Conservation (phyloP, 371 early-diverging fungal species). For the Syncephalastrum monosporum region DNA sequence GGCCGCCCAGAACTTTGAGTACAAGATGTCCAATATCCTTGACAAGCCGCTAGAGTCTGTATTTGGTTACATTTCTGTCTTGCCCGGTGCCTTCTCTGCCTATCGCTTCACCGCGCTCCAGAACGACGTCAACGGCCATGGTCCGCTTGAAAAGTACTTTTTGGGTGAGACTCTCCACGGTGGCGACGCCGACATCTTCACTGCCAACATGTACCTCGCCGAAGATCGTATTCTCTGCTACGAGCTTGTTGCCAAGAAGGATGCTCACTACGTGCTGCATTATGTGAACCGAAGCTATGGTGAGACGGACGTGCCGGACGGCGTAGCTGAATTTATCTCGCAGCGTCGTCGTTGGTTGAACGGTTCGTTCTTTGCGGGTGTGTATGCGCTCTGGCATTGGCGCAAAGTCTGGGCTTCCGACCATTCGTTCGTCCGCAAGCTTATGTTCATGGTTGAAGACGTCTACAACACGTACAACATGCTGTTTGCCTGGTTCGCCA, state of each 20-base stretch:
- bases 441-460: constrained; percentile 67
- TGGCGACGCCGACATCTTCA: constrained; percentile 61
- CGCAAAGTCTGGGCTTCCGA: constrained; percentile 71
- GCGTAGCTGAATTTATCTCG: constrained; percentile 86
- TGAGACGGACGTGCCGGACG: constrained; percentile 87
- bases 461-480: constrained; percentile 71
- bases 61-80: constrained; percentile 82
- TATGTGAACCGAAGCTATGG: constrained; percentile 69
- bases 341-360: constrained; percentile 95
- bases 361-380: constrained; percentile 92
- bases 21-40: constrained; percentile 85
- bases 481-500: constrained; percentile 76
- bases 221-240: constrained; percentile 90
- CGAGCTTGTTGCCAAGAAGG: constrained; percentile 81
- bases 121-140: constrained; percentile 55
- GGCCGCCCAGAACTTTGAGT: constrained; percentile 85
- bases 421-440: constrained; percentile 62
- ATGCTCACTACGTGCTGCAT: constrained; percentile 67
- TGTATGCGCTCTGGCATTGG: constrained; percentile 83
- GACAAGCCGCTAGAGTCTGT: constrained; percentile 86
- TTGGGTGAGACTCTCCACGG: constrained; percentile 70
- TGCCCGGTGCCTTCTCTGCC: constrained; percentile 86
- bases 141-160: constrained; percentile 78
- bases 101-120: constrained; percentile 77
- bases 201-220: constrained; percentile 76